Evolutionary conservation across 345 rosid genomes (phyloP).

Genomic region (Limnanthes douglasii): DNA sequence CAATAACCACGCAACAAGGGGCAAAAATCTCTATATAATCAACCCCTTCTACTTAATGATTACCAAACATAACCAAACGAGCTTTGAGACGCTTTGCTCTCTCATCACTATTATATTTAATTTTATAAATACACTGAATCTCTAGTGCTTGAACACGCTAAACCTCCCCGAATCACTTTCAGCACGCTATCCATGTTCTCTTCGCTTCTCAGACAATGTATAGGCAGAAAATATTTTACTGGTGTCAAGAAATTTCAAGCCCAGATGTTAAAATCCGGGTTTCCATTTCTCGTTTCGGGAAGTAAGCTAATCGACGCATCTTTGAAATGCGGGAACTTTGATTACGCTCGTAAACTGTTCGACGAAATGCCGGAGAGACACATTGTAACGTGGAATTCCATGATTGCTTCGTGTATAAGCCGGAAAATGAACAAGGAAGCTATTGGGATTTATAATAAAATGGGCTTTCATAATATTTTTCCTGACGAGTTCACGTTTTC

Average conservation of each 20-base stretch:
- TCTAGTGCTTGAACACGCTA: no score
- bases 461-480: conserved; percentile 22
- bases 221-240: conserved; percentile 10
- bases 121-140: no score
- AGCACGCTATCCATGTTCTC: conserved; percentile 15
- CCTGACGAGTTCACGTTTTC: conserved; percentile 41
- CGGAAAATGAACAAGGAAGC: conserved; percentile 23
- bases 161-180: no score
- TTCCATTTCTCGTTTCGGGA: conserved; percentile 12
- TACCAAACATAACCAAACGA: no score
- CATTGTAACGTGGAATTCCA: conserved; percentile 40
- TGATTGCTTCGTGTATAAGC: conserved; percentile 26
- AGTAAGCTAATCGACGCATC: conserved; percentile 36
- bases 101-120: no score
- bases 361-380: conserved; percentile 45
- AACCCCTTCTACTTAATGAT: no score
- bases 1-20: no score
- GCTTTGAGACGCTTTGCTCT: no score
- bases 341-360: conserved; percentile 36
- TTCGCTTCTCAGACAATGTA: conserved; percentile 23
- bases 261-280: conserved; percentile 23
- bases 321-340: conserved; percentile 28
- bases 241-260: conserved; percentile 22
- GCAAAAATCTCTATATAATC: no score
- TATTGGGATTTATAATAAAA: conserved; percentile 22